phyloP scores from a whole-genome alignment of 371 early-diverging fungal genomes.

The Synchytrium microbalum region DNA sequence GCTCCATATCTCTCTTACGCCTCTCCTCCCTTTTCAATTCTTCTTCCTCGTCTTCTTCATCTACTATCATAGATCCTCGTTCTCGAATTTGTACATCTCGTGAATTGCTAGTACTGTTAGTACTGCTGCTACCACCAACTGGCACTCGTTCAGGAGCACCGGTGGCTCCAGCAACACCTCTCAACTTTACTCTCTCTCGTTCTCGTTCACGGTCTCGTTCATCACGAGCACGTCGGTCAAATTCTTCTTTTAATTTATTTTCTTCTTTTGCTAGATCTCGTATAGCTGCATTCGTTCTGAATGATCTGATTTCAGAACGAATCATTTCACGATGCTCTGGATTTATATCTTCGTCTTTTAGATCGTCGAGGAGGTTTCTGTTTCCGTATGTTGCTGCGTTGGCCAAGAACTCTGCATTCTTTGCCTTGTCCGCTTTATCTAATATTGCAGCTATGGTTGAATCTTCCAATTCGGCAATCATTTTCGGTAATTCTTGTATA shows the following conservation, averaged over 20 bases:
- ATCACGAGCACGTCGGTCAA: conserved; percentile 9
- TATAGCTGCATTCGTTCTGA: conserved; percentile 52
- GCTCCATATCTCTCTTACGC: conserved; percentile 55
- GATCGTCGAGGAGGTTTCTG: conserved; percentile 37
- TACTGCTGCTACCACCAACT: not conserved
- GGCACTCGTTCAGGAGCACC: conserved; percentile 9
- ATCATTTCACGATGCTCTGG: conserved; percentile 47
- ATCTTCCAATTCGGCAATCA: not conserved
- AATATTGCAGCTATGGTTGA: not conserved
- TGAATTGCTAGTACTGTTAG: no score
- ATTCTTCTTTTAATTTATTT: conserved; percentile 23
- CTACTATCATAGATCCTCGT: conserved; percentile 7
- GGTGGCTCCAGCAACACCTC: conserved; percentile 28
- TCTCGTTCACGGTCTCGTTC: conserved; percentile 18
- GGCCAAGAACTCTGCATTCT: not conserved
- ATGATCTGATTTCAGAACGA: conserved; percentile 53
- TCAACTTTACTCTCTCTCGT: conserved; percentile 17
- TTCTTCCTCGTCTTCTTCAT: conserved; percentile 59
- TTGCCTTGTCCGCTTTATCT: not conserved
- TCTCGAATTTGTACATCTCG: not conserved
- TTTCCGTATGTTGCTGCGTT: conserved; percentile 1
- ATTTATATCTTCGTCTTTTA: conserved; percentile 33
- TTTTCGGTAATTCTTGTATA: not conserved
- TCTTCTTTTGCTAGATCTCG: conserved; percentile 45
- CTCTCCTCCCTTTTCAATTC: conserved; percentile 54